Conservation (phyloP, 2,329 filamentous ascomycete species). For the Alternaria panax region DNA sequence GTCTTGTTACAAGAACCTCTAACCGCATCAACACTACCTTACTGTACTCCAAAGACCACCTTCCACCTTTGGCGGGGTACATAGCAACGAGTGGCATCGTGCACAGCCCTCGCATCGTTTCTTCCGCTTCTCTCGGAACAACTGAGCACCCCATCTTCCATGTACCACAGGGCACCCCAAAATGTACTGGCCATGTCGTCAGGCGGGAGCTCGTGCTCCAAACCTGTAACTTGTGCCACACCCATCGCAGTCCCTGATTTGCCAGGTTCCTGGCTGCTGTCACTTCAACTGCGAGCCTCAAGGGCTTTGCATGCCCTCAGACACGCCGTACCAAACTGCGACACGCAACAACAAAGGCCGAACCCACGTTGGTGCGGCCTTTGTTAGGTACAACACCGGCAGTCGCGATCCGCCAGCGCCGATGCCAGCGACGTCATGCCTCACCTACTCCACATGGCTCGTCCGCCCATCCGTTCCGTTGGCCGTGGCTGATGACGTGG, state of each 20-base stretch:
- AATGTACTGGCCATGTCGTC: neutral
- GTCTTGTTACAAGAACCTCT: slow-evolving; percentile 14
- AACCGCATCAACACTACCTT: slow-evolving; percentile 17
- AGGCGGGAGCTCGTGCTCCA: neutral
- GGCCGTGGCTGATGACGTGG: slow-evolving; percentile 13
- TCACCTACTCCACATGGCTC: neutral
- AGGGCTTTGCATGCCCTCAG: slow-evolving; percentile 1
- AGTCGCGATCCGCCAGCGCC: slow-evolving; percentile 7
- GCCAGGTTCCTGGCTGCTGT: slow-evolving; percentile 8
- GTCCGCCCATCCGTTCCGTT: slow-evolving; percentile 1
- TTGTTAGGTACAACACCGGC: slow-evolving; percentile 4
- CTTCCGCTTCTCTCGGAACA: neutral
- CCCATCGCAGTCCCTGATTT: neutral
- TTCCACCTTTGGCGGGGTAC: slow-evolving; percentile 16
- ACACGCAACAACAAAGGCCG: neutral
- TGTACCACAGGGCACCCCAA: slow-evolving; percentile 1
- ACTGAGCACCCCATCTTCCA: neutral
- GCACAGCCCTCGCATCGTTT: neutral
- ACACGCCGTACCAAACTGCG: neutral
- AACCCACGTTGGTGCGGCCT: neutral
- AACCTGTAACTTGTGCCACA: slow-evolving; percentile 4
- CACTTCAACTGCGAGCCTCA: neutral
- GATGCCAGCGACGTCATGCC: slow-evolving; percentile 5
- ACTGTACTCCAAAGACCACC: slow-evolving; percentile 16
- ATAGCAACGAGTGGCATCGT: slow-evolving; percentile 8